Conservation (phyloP, 1,284 basidiomycete species). For the Peniophora sp. region DNA sequence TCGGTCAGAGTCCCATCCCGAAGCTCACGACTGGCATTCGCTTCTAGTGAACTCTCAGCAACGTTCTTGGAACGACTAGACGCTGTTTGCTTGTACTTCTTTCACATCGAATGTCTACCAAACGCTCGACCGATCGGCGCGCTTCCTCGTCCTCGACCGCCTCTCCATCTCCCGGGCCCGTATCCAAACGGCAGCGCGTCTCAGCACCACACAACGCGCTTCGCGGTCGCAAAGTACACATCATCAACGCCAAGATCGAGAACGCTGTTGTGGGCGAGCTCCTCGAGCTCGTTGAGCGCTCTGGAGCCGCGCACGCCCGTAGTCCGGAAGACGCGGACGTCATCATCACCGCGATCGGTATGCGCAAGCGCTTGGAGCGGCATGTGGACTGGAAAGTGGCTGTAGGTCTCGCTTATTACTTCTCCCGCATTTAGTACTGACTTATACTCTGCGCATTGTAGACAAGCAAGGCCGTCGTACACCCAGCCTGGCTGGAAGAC, state of each 20-base stretch:
- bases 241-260: conserved; percentile 56
- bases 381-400: conserved; percentile 57
- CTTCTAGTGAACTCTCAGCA: too few relatives aligned
- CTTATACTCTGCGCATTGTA: conserved; percentile 17
- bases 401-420: conserved; percentile 30
- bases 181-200: neutral
- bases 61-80: too few relatives aligned
- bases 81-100: too few relatives aligned
- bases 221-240: conserved; percentile 31
- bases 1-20: too few relatives aligned
- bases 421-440: neutral
- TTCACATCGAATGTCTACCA: conserved; percentile 8
- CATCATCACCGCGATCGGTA: conserved; percentile 55
- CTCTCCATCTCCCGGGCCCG: neutral
- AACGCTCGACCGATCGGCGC: neutral
- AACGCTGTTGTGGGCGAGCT: conserved; percentile 36
- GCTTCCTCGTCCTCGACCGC: conserved; percentile 1
- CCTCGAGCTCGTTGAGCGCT: conserved; percentile 35
- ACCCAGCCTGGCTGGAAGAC: conserved; percentile 58
- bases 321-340: conserved; percentile 48
- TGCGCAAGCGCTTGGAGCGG: conserved; percentile 59
- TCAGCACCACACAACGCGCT: conserved; percentile 5
- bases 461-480: conserved; percentile 59
- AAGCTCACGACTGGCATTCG: too few relatives aligned
- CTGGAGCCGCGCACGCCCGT: conserved; percentile 28